Conservation (phyloP, 345 rosid species). For the Eucalyptus curtisii region DNA sequence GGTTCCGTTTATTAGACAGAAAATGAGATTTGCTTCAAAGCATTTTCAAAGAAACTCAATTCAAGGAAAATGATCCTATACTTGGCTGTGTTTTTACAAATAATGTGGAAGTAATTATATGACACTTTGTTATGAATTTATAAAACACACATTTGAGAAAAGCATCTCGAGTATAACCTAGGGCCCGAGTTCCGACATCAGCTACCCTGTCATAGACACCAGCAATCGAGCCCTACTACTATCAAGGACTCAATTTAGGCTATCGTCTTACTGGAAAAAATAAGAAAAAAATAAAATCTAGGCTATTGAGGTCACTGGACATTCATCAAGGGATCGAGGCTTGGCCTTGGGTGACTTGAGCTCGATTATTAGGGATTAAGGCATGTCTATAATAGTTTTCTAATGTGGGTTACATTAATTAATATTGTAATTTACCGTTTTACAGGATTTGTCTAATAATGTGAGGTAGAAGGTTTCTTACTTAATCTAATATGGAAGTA, state of each 20-base stretch:
- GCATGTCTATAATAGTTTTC: background rate
- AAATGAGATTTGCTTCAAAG: background rate
- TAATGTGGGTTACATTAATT: too few species aligned
- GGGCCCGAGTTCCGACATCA: background rate
- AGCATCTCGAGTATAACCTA: background rate
- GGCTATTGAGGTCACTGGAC: rapidly evolving
- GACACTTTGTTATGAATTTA: background rate
- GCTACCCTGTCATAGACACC: rapidly evolving
- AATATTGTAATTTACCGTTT: too few species aligned
- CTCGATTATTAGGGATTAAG: background rate
- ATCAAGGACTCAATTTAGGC: background rate
- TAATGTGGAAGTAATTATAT: background rate
- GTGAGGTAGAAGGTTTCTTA: too few species aligned
- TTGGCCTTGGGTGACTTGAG: background rate
- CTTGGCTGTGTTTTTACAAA: background rate
- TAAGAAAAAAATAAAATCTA: too few species aligned
- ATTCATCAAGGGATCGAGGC: background rate
- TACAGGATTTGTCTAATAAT: too few species aligned
- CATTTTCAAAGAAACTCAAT: background rate
- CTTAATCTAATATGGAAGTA: too few species aligned
- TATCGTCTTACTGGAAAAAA: too few species aligned
- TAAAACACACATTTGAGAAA: background rate
- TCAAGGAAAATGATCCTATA: background rate
- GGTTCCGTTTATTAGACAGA: background rate
- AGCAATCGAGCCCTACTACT: background rate